These are phyloP conservation scores for Plasmodium adleri DNA, from an alignment of 169 alveolate genomes.

Conservation along the genomic window DNA sequence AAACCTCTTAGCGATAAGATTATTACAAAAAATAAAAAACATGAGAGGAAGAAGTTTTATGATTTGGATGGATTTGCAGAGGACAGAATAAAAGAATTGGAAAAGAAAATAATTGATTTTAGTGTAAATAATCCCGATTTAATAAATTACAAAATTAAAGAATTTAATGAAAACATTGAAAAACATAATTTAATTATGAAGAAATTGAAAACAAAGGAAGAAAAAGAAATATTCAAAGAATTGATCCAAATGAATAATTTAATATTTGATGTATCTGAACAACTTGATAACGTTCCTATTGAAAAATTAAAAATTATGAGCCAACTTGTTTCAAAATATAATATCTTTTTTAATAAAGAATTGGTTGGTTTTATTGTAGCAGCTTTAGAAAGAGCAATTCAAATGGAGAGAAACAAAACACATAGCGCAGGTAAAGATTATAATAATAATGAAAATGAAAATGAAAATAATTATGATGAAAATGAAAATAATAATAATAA, in stretches of 20 bases:
- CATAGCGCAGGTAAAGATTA: background rate
- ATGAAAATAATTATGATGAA: too few relatives aligned
- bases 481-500: too few relatives aligned
- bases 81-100: slow-evolving; percentile 32
- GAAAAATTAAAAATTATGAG: slow-evolving; percentile 41
- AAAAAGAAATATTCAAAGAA: slow-evolving; percentile 33
- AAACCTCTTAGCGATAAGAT: slow-evolving; percentile 72
- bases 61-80: slow-evolving; percentile 55
- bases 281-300: background rate
- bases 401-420: slow-evolving; percentile 1
- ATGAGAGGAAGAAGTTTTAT: slow-evolving; percentile 60
- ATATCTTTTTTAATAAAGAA: slow-evolving; percentile 29
- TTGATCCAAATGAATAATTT: slow-evolving; percentile 36
- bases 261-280: slow-evolving; percentile 42
- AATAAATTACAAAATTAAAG: slow-evolving; percentile 65
- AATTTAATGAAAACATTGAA: slow-evolving; percentile 45
- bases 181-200: slow-evolving; percentile 47
- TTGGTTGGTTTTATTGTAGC: slow-evolving; percentile 3
- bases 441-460: background rate
- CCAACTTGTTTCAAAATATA: slow-evolving; percentile 28
- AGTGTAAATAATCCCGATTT: slow-evolving; percentile 30
- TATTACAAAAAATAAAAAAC: slow-evolving; percentile 53
- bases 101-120: slow-evolving; percentile 36
- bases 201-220: slow-evolving; percentile 39
- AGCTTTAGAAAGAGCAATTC: slow-evolving; percentile 47